phyloP scores from a whole-genome alignment of 768 basidiomycete species.

The Phanerochaete carnosa region DNA sequence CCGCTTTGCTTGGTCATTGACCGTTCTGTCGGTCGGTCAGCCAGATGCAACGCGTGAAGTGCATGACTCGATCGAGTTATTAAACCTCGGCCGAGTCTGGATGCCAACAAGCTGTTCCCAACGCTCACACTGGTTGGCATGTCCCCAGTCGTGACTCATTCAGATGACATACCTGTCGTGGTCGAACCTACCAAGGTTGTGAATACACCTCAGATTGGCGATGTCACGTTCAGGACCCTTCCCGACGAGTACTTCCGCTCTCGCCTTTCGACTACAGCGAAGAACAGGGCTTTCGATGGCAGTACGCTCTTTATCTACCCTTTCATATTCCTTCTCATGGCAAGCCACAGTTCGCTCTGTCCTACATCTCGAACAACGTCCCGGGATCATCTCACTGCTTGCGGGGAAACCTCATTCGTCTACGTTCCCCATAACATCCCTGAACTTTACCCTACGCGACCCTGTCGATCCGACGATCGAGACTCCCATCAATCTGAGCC shows the following conservation, averaged over 20 bases:
- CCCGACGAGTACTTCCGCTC: constrained; percentile 6
- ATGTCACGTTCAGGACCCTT: not conserved
- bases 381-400: constrained; percentile 76
- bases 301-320: not conserved
- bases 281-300: constrained; percentile 1
- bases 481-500: constrained; percentile 50
- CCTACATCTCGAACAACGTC: constrained; percentile 73
- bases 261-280: not conserved
- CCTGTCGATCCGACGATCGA: constrained; percentile 45
- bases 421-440: constrained; percentile 88
- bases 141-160: not conserved
- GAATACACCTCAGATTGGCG: not conserved
- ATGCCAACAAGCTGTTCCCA: too few species aligned
- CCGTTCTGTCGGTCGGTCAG: too few species aligned
- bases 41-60: too few species aligned
- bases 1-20: too few species aligned
- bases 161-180: not conserved
- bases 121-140: not conserved
- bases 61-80: too few species aligned
- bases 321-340: not conserved
- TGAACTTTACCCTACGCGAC: constrained; percentile 58
- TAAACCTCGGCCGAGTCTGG: too few species aligned
- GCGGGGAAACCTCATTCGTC: constrained; percentile 89
- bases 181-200: not conserved
- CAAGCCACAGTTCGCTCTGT: constrained; percentile 49